Percentiles rank a stretch among this genome's conserved stretches.
These are phyloP conservation scores for Botrytis medusae DNA, from an alignment of 2,329 filamentous ascomycete species.

Conservation along the genomic window DNA sequence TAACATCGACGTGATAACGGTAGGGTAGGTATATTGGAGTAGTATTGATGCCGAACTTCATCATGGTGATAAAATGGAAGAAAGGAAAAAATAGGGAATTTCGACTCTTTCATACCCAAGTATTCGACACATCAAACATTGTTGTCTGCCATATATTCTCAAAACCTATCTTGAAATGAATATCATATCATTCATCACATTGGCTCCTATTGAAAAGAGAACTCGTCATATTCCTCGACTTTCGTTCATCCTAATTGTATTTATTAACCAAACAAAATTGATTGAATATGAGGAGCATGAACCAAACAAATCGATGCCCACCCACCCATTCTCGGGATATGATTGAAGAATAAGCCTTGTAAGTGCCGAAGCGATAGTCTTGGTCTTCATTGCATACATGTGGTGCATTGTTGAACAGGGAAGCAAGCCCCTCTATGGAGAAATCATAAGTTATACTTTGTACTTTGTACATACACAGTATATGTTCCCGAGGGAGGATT, in stretches of 20 bases:
- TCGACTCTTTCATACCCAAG: background rate
- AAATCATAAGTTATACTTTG: background rate
- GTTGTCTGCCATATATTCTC: background rate
- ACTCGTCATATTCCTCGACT: background rate
- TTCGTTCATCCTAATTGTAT: background rate
- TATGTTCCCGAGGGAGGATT: background rate
- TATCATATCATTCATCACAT: background rate
- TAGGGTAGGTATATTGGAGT: background rate
- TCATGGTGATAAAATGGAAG: background rate
- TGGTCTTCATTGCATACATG: background rate
- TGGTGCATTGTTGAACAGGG: conserved; percentile 10
- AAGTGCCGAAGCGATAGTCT: conserved; percentile 28
- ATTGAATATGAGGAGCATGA: background rate
- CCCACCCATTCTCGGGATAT: conserved; percentile 24
- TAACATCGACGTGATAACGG: background rate
- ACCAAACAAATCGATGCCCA: conserved; percentile 21
- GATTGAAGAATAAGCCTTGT: conserved; percentile 25
- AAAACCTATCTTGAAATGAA: background rate
- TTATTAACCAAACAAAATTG: background rate
- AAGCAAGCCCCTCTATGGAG: background rate
- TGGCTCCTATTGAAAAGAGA: background rate
- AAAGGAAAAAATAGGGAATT: background rate
- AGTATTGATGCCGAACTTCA: background rate
- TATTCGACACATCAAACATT: background rate
- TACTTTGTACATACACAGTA: background rate